Base-by-base conservation (phyloP, 2,329 filamentous ascomycete species). In the Thelonectria blattea region DNA sequence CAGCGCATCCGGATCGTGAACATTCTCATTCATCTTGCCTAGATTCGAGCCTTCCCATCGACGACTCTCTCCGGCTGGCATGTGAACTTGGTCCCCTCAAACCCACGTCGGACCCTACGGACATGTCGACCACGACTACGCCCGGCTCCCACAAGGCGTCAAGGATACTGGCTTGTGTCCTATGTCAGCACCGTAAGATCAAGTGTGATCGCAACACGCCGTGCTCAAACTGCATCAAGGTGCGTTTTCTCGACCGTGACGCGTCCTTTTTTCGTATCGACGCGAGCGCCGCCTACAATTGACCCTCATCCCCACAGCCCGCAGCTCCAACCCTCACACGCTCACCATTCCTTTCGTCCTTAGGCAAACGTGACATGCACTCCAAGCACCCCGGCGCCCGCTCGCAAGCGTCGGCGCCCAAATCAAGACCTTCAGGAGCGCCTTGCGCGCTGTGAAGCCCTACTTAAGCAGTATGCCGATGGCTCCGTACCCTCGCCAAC, bases 391-490 rank as follows among this genome's bases (percentile, higher is more conserved):
- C 85, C 85, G 1, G 85, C 85, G 8, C 85, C 85, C 6, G 82
- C 84, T 27, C 81, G 85, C 58, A 87, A 87, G 75, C 80, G 85
- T 42, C 78, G 83, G 63, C 77, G 84, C 49, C 85, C 85, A 10
- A 87, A 87, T 54, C 85, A 87, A 67, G 85, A 87, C 66, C 78
- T 88, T 12, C 85, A 87, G 67, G 85, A 88, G 72, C 80, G 85
- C 41, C 76, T 88, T 37, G 83, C 84, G 4, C 78, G 84, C 56
- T 87, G 85, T 64, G 85, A 88, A 66, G 82, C 85, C 64, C 74
- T 87, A 41, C 73, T 87, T 20, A 86, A 85, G 64, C 81, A 84
- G 60, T 87, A 87, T 72, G 83, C 83, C 6, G 72, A 71, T 60
- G 75, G 72, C n/a, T 68, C 74, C 22, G 68, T 65, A 11, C 69